Conservation (phyloP, 768 basidiomycete species). For the Termitomyces sp. region DNA sequence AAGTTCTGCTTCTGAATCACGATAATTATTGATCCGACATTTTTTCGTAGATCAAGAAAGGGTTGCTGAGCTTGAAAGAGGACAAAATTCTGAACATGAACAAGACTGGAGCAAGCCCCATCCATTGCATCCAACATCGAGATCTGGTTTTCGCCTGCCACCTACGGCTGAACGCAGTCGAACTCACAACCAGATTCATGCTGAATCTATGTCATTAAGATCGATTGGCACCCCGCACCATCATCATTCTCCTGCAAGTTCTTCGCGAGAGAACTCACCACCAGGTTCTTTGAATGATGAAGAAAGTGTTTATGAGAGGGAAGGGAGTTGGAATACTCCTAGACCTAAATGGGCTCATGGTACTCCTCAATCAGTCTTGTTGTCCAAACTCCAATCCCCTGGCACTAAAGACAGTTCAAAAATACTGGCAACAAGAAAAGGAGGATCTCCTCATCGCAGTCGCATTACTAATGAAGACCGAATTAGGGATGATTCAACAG, state of each 20-base stretch:
- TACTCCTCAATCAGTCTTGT: conserved; percentile 7
- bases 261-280: conserved; percentile 39
- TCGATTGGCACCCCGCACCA: conserved; percentile 20
- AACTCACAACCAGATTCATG: conserved; percentile 24
- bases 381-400: conserved; percentile 9
- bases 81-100: conserved; percentile 21
- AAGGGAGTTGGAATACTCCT: conserved; percentile 70
- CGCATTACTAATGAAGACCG: not conserved
- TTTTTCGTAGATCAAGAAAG: conserved; percentile 38
- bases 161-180: conserved; percentile 10
- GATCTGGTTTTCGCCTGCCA: conserved; percentile 33
- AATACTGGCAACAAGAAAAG: conserved; percentile 16
- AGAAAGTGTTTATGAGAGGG: conserved; percentile 34
- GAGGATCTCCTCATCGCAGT: conserved; percentile 14
- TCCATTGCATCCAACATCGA: conserved; percentile 36
- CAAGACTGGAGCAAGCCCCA: conserved; percentile 50
- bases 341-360: conserved; percentile 45
- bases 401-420: conserved; percentile 10
- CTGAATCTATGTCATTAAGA: conserved; percentile 27
- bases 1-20: not conserved
- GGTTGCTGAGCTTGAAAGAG: conserved; percentile 6
- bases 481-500: not conserved
- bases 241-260: conserved; percentile 23
- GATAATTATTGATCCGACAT: not conserved
- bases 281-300: conserved; percentile 24